These are phyloP conservation scores for Fusarium palustre DNA, from an alignment of 2,329 filamentous ascomycete genomes.

Conservation along the genomic window DNA sequence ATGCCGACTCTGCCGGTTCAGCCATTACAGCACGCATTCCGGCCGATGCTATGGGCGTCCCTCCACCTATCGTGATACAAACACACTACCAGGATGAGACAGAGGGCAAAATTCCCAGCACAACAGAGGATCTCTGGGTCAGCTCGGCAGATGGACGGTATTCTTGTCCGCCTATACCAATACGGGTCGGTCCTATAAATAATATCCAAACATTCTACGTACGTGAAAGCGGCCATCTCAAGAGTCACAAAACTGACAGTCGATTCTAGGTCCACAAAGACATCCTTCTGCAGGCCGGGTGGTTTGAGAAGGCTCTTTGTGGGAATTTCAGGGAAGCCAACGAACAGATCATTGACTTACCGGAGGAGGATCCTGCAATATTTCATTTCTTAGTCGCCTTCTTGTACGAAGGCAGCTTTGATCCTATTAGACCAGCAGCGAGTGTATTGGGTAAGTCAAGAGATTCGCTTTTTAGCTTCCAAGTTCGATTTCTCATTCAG, in stretches of 20 bases:
- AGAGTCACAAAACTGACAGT: constrained; percentile 23
- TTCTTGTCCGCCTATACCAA: constrained; percentile 58
- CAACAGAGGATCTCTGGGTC: constrained; percentile 61
- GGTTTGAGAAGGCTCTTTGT: constrained; percentile 62
- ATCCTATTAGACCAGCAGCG: constrained; percentile 59
- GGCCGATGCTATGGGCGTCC: constrained; percentile 37
- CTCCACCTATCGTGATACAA: constrained; percentile 44
- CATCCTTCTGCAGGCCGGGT: constrained; percentile 60
- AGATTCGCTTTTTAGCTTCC: not conserved
- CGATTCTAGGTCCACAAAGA: constrained; percentile 58
- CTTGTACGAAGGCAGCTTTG: constrained; percentile 61
- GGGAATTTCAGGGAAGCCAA: constrained; percentile 61
- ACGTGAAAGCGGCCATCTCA: constrained; percentile 2
- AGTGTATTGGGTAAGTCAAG: constrained; percentile 53
- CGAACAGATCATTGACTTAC: constrained; percentile 60
- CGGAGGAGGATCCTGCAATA: constrained; percentile 63
- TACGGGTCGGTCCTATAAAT: constrained; percentile 57
- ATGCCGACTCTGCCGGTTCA: constrained; percentile 32
- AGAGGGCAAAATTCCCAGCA: constrained; percentile 39
- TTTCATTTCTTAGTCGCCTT: constrained; percentile 66
- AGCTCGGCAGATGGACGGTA: constrained; percentile 63
- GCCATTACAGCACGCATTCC: constrained; percentile 34
- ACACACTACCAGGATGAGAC: constrained; percentile 35
- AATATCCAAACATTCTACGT: constrained; percentile 58
- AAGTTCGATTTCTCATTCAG: constrained; percentile 13